Evolutionary conservation across 2,329 filamentous ascomycete species (phyloP), one percentile per base, ranked within the genome.

Genomic region (Neofusicoccum laricinum): DNA sequence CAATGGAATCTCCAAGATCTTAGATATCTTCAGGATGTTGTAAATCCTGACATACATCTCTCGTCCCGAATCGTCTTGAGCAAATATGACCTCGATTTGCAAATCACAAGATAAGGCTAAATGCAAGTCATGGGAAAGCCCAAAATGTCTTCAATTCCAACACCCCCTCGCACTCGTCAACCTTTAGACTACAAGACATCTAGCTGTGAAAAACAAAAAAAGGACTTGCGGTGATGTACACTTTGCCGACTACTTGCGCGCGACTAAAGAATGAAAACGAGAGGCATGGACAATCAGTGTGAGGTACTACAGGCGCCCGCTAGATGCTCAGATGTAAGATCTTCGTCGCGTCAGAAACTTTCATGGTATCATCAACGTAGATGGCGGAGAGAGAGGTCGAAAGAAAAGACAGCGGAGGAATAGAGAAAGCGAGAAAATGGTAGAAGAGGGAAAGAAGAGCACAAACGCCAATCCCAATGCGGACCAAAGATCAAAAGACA

Each of bases 311-410:
- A 19, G 7, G 55, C 55, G 55, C 55, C 58, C 58, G 58, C 58
- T 61, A 61, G 58, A 61, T 61, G 58, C 58, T 61, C 58, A 40
- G 45, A 61, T 49, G 36, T 32, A 50, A 61, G 40, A 48, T 50
- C 58, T 41, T 49, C 30, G 46, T 50, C 58, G 58, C 58, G 58
- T 61, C 43, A 40, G 45, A 61, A 50, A 61, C 43, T 50, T 49
- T 50, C 58, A 50, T 61, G 58, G 58, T 61, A 61, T 61, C 58
- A 61, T 61, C 58, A 50, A 61, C 43, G 45, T 61, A 61, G 58
- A 41, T 61, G 58, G 45, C 30, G 15, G 58, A 49, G 41, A 45
- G 58, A 49, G 58, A 59, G 55, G 30, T 17, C 34, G 41, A 59
- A 36, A 34, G 15, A 25, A 55, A 63, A 7, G 30, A 55, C 49